A percentile compares a stretch with the other conserved stretches of the same genome.
Evolutionary conservation across 148 eudicot genomes (phyloP).

Genomic region (Polygonum aviculare): DNA sequence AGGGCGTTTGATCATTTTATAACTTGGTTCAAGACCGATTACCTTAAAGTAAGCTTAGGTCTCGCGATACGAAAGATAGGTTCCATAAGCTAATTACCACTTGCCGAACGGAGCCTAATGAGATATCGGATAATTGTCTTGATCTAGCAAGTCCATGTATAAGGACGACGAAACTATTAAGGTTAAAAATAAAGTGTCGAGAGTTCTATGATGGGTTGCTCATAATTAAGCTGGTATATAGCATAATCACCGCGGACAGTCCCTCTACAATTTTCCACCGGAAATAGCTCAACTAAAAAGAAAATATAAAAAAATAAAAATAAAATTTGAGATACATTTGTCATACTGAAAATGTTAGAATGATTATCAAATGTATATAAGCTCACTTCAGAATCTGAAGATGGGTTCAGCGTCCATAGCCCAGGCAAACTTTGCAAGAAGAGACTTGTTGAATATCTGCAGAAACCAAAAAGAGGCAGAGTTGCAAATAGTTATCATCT

Average conservation of each 20-base stretch:
- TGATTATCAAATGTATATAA: background rate
- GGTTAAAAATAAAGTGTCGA: background rate
- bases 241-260: constrained; percentile 1
- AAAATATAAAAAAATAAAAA: background rate
- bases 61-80: too few species aligned
- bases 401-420: constrained; percentile 86
- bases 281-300: background rate
- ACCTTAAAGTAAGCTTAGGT: too few species aligned
- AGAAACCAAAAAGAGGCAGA: background rate
- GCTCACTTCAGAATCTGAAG: constrained; percentile 63
- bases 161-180: background rate
- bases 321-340: background rate
- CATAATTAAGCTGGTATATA: background rate
- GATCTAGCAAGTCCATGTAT: background rate
- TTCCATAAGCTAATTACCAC: too few species aligned
- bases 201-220: background rate
- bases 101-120: too few species aligned
- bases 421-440: constrained; percentile 91
- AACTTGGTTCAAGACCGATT: too few species aligned
- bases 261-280: constrained; percentile 4
- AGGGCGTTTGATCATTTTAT: too few species aligned
- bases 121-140: too few species aligned
- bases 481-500: background rate
- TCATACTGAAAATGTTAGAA: background rate
- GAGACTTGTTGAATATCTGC: constrained; percentile 92